Conservation (phyloP, 345 rosid genomes). For the Microcos paniculata region DNA sequence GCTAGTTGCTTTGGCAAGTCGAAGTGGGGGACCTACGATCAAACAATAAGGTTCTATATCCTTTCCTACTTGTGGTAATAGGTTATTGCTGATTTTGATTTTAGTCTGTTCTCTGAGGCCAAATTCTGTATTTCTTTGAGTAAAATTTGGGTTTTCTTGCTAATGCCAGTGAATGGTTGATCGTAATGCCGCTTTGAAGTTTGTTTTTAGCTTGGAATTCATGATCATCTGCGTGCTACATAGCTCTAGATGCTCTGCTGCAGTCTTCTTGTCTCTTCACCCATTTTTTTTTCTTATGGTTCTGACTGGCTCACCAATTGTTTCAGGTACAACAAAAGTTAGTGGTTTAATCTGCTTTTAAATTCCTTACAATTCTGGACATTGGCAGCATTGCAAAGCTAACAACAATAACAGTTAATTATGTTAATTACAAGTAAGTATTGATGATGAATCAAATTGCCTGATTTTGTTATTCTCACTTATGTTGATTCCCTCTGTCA, state of each 20-base stretch:
- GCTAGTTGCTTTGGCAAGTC: background rate
- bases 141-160: background rate
- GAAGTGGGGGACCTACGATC: background rate
- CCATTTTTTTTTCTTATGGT: no score
- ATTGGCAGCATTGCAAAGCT: background rate
- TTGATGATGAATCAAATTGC: background rate
- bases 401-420: background rate
- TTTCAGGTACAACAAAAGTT: conserved; percentile 7
- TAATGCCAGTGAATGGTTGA: background rate
- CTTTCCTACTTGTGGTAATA: background rate
- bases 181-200: background rate
- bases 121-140: background rate
- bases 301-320: background rate
- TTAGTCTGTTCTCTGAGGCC: background rate
- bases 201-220: background rate
- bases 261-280: no score
- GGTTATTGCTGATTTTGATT: background rate
- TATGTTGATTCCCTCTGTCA: background rate
- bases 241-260: no score
- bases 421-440: background rate
- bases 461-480: background rate
- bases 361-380: background rate
- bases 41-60: background rate
- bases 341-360: background rate
- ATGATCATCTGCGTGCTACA: background rate